These are phyloP conservation scores for Cornus kousa DNA, from an alignment of 148 eudicot genomes.

Conservation along the genomic window DNA sequence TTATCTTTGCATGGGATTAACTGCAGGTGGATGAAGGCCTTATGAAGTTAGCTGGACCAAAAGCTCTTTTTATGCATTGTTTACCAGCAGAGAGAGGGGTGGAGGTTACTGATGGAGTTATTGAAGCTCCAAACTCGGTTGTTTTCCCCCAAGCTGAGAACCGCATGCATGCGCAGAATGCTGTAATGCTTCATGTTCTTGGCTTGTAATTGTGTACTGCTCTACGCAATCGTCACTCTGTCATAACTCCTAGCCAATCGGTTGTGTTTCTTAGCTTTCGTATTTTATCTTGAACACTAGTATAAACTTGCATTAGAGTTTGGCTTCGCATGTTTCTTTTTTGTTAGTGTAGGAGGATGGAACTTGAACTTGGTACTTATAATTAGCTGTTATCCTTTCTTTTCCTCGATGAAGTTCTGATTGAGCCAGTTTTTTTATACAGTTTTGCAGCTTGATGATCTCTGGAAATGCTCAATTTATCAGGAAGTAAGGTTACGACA, in stretches of 20 bases:
- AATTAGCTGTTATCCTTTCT: not conserved
- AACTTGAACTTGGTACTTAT: not conserved
- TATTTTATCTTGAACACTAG: not conserved
- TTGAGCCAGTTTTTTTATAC: not conserved
- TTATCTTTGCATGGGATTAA: not conserved
- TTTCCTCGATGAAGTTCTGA: not conserved
- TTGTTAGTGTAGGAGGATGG: not conserved
- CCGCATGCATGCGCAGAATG: slow-evolving; percentile 98
- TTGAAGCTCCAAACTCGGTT: slow-evolving; percentile 91
- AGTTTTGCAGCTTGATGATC: not conserved
- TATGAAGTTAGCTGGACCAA: slow-evolving; percentile 88
- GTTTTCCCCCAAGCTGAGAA: slow-evolving; percentile 97
- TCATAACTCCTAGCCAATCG: not conserved
- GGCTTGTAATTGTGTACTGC: slow-evolving; percentile 29
- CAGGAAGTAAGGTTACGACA: not conserved
- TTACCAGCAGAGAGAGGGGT: slow-evolving; percentile 95
- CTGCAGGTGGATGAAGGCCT: slow-evolving; percentile 83
- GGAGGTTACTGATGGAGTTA: slow-evolving; percentile 88
- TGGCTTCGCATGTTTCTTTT: not conserved
- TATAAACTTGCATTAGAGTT: not conserved
- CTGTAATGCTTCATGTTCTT: slow-evolving; percentile 85
- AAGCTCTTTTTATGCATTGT: slow-evolving; percentile 96
- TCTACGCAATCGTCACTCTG: not conserved
- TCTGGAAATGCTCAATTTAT: not conserved
- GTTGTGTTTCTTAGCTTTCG: not conserved